phyloP scores from a whole-genome alignment of 768 basidiomycete genomes.

The Crassisporium funariophilum region DNA sequence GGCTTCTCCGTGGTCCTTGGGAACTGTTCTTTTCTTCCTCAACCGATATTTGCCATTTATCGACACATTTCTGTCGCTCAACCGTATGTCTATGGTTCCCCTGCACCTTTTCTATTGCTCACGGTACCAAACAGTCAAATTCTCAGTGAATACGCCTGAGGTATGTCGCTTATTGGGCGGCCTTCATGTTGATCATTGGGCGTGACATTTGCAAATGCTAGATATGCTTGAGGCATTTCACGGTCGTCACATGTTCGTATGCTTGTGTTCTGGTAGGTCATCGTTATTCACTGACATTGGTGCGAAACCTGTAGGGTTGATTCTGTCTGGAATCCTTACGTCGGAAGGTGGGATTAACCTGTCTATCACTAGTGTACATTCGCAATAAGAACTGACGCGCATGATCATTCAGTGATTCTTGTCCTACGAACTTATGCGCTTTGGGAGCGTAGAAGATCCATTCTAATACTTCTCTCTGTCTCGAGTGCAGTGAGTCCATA shows the following conservation, averaged over 20 bases:
- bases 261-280: neutral
- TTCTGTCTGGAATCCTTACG: slow-evolving; percentile 36
- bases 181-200: neutral
- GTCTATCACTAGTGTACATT: neutral
- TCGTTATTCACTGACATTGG: neutral
- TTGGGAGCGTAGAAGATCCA: slow-evolving; percentile 39
- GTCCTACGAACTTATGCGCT: slow-evolving; percentile 47
- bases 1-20: slow-evolving; percentile 30
- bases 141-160: slow-evolving; percentile 21
- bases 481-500: slow-evolving; percentile 20
- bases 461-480: slow-evolving; percentile 32
- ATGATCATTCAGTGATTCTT: slow-evolving; percentile 32
- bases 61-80: slow-evolving; percentile 37
- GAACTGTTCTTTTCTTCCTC: slow-evolving; percentile 36
- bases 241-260: slow-evolving; percentile 32
- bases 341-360: slow-evolving; percentile 33
- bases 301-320: slow-evolving; percentile 24
- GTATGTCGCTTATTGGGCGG: slow-evolving; percentile 5
- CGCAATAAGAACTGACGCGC: neutral
- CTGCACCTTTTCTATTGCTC: neutral
- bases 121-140: slow-evolving; percentile 13
- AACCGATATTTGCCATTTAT: slow-evolving; percentile 44
- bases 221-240: slow-evolving; percentile 28
- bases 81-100: slow-evolving; percentile 21
- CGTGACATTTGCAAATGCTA: slow-evolving; percentile 9